phyloP scores from a whole-genome alignment of 169 alveolate species.

The Babesia sp. region DNA sequence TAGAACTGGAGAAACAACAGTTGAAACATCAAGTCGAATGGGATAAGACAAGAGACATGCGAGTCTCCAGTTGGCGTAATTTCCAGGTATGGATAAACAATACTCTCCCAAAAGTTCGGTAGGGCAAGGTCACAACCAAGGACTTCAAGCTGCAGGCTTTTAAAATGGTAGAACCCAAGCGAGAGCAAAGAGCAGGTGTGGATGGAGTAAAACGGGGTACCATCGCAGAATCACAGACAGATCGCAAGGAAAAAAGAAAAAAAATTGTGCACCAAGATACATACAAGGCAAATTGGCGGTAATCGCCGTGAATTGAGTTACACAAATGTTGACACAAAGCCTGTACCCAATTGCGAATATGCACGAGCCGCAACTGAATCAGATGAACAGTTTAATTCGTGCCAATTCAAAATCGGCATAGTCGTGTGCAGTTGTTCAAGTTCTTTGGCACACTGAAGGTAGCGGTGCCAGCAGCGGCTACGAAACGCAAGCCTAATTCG shows the following conservation, averaged over 20 bases:
- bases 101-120: too few relatives aligned
- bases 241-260: conserved; percentile 39
- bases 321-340: background rate
- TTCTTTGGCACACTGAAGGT: conserved; percentile 34
- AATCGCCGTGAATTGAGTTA: background rate
- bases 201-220: conserved; percentile 25
- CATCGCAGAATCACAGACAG: conserved; percentile 49
- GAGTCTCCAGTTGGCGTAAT: conserved; percentile 75
- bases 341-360: conserved; percentile 13
- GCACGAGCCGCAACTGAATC: conserved; percentile 29
- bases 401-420: conserved; percentile 8
- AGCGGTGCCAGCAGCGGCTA: conserved; percentile 23
- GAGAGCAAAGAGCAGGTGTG: conserved; percentile 60
- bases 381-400: conserved; percentile 13
- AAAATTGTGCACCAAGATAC: conserved; percentile 41
- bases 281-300: conserved; percentile 37
- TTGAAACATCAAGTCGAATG: conserved; percentile 72
- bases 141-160: conserved; percentile 69
- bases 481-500: background rate
- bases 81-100: conserved; percentile 46
- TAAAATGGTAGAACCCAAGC: conserved; percentile 65
- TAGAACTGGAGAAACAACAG: conserved; percentile 65
- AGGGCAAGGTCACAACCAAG: conserved; percentile 60
- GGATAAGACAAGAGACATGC: conserved; percentile 73
- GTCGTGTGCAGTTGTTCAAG: conserved; percentile 14